Evolutionary conservation across 345 rosid species (phyloP).

Genomic region (Salix koriyanagi): DNA sequence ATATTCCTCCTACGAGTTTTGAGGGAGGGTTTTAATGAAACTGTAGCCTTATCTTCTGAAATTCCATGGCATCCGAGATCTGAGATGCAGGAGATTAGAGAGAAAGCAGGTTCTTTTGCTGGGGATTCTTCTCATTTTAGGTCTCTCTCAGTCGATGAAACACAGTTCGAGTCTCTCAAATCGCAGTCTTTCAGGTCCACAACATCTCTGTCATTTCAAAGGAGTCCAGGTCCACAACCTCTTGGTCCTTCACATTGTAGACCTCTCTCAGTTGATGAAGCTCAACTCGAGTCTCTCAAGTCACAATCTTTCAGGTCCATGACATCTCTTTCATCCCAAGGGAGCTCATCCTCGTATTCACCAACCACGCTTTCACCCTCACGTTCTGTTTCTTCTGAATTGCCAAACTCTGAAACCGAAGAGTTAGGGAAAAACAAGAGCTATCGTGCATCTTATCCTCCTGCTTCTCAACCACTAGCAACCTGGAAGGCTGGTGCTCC

Average conservation of each 20-base stretch:
- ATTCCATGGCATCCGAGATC: constrained; percentile 42
- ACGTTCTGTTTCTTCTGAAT: constrained; percentile 35
- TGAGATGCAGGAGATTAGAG: constrained; percentile 38
- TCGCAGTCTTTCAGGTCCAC: constrained; percentile 45
- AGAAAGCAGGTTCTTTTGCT: constrained; percentile 6
- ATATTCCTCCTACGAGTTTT: constrained; percentile 26
- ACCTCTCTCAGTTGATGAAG: constrained; percentile 61
- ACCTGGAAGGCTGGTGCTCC: constrained; percentile 15
- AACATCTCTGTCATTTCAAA: constrained; percentile 36
- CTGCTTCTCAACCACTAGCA: constrained; percentile 13
- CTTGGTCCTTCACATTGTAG: constrained; percentile 38
- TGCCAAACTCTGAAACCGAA: constrained; percentile 33
- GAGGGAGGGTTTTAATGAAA: constrained; percentile 35
- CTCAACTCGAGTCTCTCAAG: constrained; percentile 37
- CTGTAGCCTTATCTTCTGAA: constrained; percentile 33
- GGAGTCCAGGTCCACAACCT: constrained; percentile 24
- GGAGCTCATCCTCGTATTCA: constrained; percentile 38
- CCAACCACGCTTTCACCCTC: constrained; percentile 44
- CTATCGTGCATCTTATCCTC: constrained; percentile 29
- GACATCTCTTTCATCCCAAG: constrained; percentile 37
- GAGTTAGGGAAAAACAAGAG: constrained; percentile 37
- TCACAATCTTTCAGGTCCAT: constrained; percentile 47
- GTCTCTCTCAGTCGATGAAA: constrained; percentile 63
- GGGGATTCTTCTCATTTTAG: constrained; percentile 38
- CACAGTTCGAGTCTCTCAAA: constrained; percentile 38